Percentiles rank a stretch among this genome's conserved stretches.
Evolutionary conservation across 257 asterid species (phyloP).

Genomic region (Solanum sparsipilum): DNA sequence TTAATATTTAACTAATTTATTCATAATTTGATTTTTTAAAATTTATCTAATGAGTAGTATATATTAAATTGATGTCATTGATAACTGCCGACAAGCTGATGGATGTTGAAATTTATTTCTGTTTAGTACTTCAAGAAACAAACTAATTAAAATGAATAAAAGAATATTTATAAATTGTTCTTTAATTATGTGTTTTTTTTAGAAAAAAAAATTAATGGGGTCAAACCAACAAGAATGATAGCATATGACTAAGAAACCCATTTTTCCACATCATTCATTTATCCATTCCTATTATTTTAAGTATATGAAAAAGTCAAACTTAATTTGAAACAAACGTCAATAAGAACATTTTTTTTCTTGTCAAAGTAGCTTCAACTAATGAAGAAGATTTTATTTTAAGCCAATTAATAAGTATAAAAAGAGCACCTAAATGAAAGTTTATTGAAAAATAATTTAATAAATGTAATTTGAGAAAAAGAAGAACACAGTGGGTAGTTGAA

Average conservation of each 20-base stretch:
- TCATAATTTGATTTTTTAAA: neutral
- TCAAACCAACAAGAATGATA: neutral
- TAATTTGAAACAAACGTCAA: neutral
- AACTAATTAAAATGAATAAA: neutral
- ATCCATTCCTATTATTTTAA: neutral
- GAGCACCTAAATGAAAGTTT: neutral
- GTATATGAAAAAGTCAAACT: neutral
- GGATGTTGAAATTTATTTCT: neutral
- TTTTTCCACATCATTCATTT: neutral
- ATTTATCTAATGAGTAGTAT: neutral
- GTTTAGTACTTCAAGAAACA: neutral
- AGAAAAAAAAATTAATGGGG: neutral
- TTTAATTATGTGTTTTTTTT: neutral
- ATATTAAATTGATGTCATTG: neutral
- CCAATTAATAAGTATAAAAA: neutral
- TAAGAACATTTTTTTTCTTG: neutral
- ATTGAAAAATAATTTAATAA: neutral
- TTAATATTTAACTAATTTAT: neutral
- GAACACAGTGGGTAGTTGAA: neutral
- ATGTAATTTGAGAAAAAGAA: neutral
- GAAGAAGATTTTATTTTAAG: neutral
- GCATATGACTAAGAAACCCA: neutral
- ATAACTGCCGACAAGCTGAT: neutral
- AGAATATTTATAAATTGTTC: neutral
- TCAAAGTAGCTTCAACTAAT: neutral